phyloP scores from a whole-genome alignment of 2,329 filamentous ascomycete species.

The Penicillium thymicola region DNA sequence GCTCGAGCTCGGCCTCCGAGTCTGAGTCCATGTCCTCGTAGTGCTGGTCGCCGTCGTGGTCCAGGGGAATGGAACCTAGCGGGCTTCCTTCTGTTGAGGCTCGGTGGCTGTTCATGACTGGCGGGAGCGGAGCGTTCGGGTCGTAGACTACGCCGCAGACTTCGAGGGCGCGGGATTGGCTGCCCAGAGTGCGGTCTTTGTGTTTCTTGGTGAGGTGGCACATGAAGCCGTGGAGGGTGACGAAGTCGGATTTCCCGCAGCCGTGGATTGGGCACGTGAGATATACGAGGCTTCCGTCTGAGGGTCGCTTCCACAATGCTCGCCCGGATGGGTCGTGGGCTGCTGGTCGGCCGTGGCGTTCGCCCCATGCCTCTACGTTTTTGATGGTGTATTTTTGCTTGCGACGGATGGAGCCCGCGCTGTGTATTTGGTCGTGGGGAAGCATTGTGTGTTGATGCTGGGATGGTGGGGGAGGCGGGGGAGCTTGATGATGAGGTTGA shows the following conservation, averaged over 20 bases:
- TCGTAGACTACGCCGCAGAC: slow-evolving; percentile 40
- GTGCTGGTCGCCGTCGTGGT: slow-evolving; percentile 30
- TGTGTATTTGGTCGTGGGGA: slow-evolving; percentile 27
- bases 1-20: slow-evolving; percentile 26
- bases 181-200: slow-evolving; percentile 41
- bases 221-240: slow-evolving; percentile 43
- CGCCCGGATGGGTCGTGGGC: slow-evolving; percentile 39
- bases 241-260: slow-evolving; percentile 41
- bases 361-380: slow-evolving; percentile 42
- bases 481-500: slow-evolving; percentile 19
- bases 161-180: slow-evolving; percentile 41
- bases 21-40: slow-evolving; percentile 33
- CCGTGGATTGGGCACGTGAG: slow-evolving; percentile 39
- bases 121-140: slow-evolving; percentile 37
- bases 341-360: slow-evolving; percentile 41
- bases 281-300: slow-evolving; percentile 39
- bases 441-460: slow-evolving; percentile 17
- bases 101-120: slow-evolving; percentile 30
- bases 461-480: slow-evolving; percentile 8
- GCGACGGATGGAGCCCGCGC: slow-evolving; percentile 31
- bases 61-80: slow-evolving; percentile 27
- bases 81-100: slow-evolving; percentile 38
- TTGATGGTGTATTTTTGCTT: slow-evolving; percentile 45
- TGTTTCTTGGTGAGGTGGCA: slow-evolving; percentile 44
- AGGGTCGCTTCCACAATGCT: slow-evolving; percentile 41